phyloP scores from a whole-genome alignment of 306 rosid species.

The Lagenaria siceraria region DNA sequence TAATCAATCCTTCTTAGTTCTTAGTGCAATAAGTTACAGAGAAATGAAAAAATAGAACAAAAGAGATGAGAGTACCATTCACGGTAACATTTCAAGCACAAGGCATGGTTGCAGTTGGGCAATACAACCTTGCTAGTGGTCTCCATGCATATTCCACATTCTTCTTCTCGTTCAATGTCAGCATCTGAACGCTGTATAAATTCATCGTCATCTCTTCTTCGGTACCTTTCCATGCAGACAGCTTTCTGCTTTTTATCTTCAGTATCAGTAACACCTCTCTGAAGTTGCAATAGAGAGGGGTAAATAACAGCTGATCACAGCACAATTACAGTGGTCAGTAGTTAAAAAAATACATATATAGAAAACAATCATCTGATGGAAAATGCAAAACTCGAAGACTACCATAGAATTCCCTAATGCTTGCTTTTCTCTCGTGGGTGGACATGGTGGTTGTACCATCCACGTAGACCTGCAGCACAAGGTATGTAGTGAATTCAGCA shows the following conservation, averaged over 20 bases:
- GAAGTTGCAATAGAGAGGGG: conserved; percentile 85
- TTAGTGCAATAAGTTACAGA: background rate
- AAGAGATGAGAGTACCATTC: conserved; percentile 48
- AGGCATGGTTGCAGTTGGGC: conserved; percentile 82
- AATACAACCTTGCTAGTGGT: conserved; percentile 69
- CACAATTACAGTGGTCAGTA: conserved; percentile 18
- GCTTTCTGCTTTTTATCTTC: conserved; percentile 88
- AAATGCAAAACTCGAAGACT: conserved; percentile 5
- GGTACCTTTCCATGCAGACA: conserved; percentile 71
- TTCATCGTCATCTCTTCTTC: conserved; percentile 63
- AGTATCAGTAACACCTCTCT: conserved; percentile 65
- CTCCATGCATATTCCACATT: conserved; percentile 98
- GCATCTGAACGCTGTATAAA: conserved; percentile 35
- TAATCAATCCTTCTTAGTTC: background rate
- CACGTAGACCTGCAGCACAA: conserved; percentile 62
- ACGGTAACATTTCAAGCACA: conserved; percentile 93
- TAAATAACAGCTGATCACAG: conserved; percentile 61
- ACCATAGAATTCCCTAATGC: conserved; percentile 94
- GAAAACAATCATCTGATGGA: background rate
- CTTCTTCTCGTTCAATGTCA: conserved; percentile 89
- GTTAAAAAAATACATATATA: background rate
- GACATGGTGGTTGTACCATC: conserved; percentile 98
- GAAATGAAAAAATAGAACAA: conserved; percentile 6
- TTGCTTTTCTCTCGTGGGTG: conserved; percentile 86
- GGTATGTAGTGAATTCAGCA: conserved; percentile 11